Evolutionary conservation across 108 stramenopile species (phyloP).

Genomic region (Cyclotella atomus): DNA sequence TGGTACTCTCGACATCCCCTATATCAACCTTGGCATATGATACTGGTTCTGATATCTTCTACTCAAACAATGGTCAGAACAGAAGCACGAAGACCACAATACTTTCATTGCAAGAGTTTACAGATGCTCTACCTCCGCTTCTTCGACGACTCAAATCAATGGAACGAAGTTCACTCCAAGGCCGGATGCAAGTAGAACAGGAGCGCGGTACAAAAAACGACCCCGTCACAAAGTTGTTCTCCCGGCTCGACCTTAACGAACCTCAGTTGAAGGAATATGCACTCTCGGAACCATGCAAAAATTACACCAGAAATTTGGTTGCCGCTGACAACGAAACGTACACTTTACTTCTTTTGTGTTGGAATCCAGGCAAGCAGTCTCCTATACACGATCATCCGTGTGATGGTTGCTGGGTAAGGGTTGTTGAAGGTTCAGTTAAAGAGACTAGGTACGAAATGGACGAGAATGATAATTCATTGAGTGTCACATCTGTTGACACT

Average conservation of each 20-base stretch:
- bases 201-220: conserved; percentile 27
- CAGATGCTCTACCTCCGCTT: conserved; percentile 24
- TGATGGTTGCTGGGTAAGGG: conserved; percentile 90
- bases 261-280: conserved; percentile 60
- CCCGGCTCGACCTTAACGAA: conserved; percentile 45
- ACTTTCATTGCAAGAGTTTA: conserved; percentile 25
- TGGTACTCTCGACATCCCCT: background rate
- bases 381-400: conserved; percentile 88
- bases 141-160: conserved; percentile 10
- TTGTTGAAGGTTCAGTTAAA: conserved; percentile 60
- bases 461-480: conserved; percentile 31
- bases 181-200: background rate
- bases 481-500: conserved; percentile 43
- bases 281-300: conserved; percentile 45
- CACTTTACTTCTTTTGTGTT: conserved; percentile 90
- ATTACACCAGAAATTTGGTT: conserved; percentile 89
- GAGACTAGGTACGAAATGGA: conserved; percentile 69
- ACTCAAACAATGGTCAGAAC: background rate
- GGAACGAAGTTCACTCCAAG: conserved; percentile 21
- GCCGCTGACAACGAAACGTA: conserved; percentile 81
- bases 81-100: background rate
- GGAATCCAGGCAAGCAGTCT: conserved; percentile 79
- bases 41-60: background rate
- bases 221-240: conserved; percentile 27
- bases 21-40: conserved; percentile 6